phyloP scores from a whole-genome alignment of 2,329 filamentous ascomycete species.

The Apiospora aurea region DNA sequence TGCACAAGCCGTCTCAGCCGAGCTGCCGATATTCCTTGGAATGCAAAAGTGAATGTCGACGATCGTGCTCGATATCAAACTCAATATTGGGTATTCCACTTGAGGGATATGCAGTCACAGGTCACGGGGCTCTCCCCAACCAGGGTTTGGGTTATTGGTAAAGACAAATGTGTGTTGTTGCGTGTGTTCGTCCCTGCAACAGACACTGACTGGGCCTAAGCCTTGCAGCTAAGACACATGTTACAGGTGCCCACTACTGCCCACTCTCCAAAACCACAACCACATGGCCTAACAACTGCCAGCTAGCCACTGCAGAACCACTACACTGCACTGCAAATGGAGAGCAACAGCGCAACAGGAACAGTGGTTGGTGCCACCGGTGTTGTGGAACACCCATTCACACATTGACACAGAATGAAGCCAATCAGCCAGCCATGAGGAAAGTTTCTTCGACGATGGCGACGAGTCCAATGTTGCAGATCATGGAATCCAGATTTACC shows the following conservation, averaged over 20 bases:
- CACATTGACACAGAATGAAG: background rate
- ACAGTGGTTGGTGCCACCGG: background rate
- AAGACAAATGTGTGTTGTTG: background rate
- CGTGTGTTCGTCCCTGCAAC: background rate
- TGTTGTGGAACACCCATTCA: background rate
- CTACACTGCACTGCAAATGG: background rate
- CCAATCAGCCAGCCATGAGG: background rate
- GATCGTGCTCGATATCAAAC: background rate
- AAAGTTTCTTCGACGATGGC: background rate
- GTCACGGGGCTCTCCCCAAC: background rate
- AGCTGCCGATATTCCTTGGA: background rate
- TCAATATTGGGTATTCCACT: background rate
- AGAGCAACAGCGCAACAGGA: background rate
- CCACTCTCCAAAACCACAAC: background rate
- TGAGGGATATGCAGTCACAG: background rate
- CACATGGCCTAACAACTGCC: slow-evolving; percentile 9
- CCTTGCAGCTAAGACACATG: background rate
- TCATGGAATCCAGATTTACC: background rate
- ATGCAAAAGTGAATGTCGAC: background rate
- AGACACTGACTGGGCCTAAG: background rate
- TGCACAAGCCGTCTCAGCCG: background rate
- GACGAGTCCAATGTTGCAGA: background rate
- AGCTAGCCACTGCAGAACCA: background rate
- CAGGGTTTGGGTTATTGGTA: background rate
- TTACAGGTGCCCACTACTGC: slow-evolving; percentile 13